Base-by-base conservation (phyloP, 768 basidiomycete species). In the Tulasnella sp. region DNA sequence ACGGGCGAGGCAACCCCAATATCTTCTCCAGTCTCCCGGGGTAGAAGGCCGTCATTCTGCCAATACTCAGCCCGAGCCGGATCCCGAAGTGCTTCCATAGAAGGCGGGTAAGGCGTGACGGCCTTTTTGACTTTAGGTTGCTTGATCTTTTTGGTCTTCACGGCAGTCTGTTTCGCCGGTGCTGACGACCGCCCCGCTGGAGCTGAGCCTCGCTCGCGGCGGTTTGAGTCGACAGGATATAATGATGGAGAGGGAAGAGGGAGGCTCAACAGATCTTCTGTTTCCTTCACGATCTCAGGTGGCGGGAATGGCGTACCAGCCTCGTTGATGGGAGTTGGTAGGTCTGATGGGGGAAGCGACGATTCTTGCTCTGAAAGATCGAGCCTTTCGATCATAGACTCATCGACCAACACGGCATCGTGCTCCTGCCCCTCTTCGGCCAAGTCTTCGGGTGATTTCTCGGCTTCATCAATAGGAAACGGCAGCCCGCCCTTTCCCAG, bases 1-100 rank as follows among this genome's bases (percentile, higher is more conserved):
- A 95, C 92, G 18, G 94, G 94, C 1, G 95, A 95, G 2, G 93
- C 92, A 92, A 95, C 93, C 7, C 95, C 95, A 79, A 95, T 94
- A 84, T 95, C 95, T 80, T 93, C 90, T 0, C 95, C 95, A 0
- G 94, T 95, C 87, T 96, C 95, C 73, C 95, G 90, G 0, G 95
- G 95, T 44, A 96, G 88, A 9, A 91, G 87, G 83, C 64, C 75
- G 75, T 64, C 24, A 69, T 50, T 20, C 54, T 48, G 58, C 58
- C 58, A 60, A 28, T 60, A 60, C 28, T 60, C 58, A 60, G 58
- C n/a, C 1, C 58, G 58, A 60, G 58, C 58, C 58, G 58, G 58
- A 28, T 60, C 58, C 9, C 58, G 58, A 28, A 60, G 58, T 24
- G 58, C 58, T 28, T 1, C 58, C 58, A 24, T 24, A 28, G 58